These are phyloP conservation scores for Fusarium bulbicola DNA, from an alignment of 2,329 filamentous ascomycete species.

Conservation along the genomic window DNA sequence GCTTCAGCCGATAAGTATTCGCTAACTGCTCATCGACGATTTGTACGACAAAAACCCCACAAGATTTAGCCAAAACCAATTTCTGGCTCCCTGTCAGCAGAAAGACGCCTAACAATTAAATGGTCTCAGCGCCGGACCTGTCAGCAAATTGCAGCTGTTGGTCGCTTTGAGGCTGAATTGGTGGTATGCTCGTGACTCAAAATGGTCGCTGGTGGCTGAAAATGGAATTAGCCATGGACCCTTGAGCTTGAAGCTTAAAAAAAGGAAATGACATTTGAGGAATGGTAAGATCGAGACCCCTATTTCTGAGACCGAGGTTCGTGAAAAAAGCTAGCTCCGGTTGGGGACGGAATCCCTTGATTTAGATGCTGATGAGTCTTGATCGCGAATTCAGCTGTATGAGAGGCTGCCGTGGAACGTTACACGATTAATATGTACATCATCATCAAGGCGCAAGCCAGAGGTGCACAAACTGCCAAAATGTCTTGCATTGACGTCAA, in stretches of 20 bases:
- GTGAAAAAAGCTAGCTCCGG: background rate
- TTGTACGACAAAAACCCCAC: background rate
- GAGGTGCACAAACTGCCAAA: background rate
- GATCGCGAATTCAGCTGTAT: background rate
- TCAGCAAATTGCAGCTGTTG: background rate
- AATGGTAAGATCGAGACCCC: background rate
- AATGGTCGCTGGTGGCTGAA: background rate
- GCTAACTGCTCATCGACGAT: background rate
- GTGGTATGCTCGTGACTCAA: slow-evolving; percentile 1
- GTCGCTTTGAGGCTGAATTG: slow-evolving; percentile 15
- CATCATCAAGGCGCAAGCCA: background rate
- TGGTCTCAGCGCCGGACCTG: background rate
- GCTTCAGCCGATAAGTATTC: background rate
- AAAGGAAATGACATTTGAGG: background rate
- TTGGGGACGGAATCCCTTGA: background rate
- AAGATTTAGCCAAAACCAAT: background rate
- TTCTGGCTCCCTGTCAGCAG: background rate
- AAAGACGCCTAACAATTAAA: background rate
- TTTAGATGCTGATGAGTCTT: background rate
- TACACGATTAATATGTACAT: background rate
- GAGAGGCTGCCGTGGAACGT: slow-evolving; percentile 1
- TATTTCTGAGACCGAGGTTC: background rate
- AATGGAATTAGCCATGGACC: slow-evolving; percentile 16
- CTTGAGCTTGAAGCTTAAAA: slow-evolving; percentile 18
- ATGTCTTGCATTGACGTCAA: background rate